These are phyloP conservation scores for Barbatosphaeria neglecta DNA, from an alignment of 495 filamentous ascomycete species.

Conservation along the genomic window DNA sequence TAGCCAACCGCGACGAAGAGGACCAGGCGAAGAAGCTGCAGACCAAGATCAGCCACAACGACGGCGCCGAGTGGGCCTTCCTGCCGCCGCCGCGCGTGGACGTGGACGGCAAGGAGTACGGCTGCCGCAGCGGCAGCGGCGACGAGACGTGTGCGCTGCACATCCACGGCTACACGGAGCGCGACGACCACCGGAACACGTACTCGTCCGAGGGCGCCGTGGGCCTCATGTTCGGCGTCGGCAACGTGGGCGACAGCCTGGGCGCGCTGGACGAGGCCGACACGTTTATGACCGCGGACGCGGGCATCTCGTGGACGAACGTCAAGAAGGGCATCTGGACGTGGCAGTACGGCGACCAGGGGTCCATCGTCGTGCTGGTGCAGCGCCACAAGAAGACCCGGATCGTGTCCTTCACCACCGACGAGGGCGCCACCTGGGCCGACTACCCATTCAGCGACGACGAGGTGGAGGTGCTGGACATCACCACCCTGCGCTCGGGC, in stretches of 20 bases:
- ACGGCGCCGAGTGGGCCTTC: slow-evolving; percentile 74
- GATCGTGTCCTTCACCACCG: slow-evolving; percentile 59
- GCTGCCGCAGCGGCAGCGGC: slow-evolving; percentile 47
- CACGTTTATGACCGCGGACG: slow-evolving; percentile 82
- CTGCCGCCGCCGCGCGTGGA: slow-evolving; percentile 58
- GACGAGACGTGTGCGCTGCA: slow-evolving; percentile 70
- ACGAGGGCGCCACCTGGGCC: slow-evolving; percentile 68
- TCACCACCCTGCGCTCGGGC: slow-evolving; percentile 83
- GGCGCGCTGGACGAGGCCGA: slow-evolving; percentile 49
- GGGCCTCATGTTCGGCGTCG: slow-evolving; percentile 81
- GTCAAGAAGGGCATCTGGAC: slow-evolving; percentile 76
- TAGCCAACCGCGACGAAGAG: slow-evolving; percentile 56
- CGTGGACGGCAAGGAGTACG: slow-evolving; percentile 54
- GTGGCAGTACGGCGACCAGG: slow-evolving; percentile 93
- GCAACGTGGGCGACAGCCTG: slow-evolving; percentile 74
- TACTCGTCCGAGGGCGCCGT: slow-evolving; percentile 82
- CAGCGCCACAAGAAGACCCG: slow-evolving; percentile 46
- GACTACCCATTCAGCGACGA: slow-evolving; percentile 60
- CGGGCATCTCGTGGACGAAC: slow-evolving; percentile 75
- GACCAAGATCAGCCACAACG: slow-evolving; percentile 90
- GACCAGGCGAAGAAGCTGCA: slow-evolving; percentile 67
- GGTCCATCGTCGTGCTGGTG: slow-evolving; percentile 80
- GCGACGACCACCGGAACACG: slow-evolving; percentile 62
- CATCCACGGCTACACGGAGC: slow-evolving; percentile 89
- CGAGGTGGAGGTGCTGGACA: slow-evolving; percentile 57